A percentile compares a stretch with the other conserved stretches of the same genome.
phyloP scores from a whole-genome alignment of 495 filamentous ascomycete species.

The Penicillium parvum region DNA sequence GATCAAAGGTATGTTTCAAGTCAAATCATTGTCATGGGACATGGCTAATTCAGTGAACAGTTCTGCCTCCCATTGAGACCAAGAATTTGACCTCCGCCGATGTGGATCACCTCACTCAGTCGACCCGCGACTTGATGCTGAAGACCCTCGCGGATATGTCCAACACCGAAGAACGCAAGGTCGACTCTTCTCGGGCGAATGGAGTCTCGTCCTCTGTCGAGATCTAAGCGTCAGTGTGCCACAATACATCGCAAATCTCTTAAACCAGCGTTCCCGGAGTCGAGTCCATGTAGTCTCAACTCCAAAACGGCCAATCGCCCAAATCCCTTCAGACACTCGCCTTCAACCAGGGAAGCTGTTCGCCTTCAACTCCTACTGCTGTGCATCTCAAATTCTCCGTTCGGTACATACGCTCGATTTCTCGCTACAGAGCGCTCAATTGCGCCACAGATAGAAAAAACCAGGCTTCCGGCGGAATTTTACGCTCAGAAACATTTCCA shows the following conservation, averaged over 20 bases:
- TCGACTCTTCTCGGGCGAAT: constrained; percentile 18
- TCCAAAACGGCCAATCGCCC: neutral
- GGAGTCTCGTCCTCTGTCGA: constrained; percentile 38
- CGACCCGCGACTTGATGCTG: constrained; percentile 75
- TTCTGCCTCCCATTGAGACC: constrained; percentile 85
- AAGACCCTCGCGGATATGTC: constrained; percentile 64
- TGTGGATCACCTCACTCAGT: constrained; percentile 71
- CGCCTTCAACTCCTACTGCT: neutral
- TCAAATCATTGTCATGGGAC: neutral
- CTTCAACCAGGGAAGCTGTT: neutral
- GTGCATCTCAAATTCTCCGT: constrained; percentile 1
- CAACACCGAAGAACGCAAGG: constrained; percentile 18
- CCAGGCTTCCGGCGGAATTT: neutral
- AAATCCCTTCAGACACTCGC: neutral
- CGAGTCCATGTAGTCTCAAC: neutral
- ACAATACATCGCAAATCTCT: neutral
- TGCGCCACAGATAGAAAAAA: constrained; percentile 3
- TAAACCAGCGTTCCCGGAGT: no score
- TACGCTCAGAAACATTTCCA: neutral
- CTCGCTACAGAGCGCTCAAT: neutral
- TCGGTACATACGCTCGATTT: constrained; percentile 11
- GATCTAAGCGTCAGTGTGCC: constrained; percentile 25
- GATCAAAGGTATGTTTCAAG: constrained; percentile 60
- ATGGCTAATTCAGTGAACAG: constrained; percentile 30
- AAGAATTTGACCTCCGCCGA: constrained; percentile 69